Evolutionary conservation across 2,329 filamentous ascomycete genomes (phyloP).

Genomic region (Tolypocladium ovalisporum): DNA sequence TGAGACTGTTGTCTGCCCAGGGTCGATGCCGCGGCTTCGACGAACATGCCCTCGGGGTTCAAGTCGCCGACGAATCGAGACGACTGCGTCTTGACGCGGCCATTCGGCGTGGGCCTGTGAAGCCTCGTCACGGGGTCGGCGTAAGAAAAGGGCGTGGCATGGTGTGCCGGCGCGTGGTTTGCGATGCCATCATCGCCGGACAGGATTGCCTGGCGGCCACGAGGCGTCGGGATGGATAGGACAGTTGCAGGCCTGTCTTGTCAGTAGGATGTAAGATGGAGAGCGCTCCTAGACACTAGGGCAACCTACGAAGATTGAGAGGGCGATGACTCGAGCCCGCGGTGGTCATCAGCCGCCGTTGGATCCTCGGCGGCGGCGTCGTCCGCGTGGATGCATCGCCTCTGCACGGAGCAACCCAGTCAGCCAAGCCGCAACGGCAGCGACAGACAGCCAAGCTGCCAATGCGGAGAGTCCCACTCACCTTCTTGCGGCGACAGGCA

Average conservation of each 20-base stretch:
- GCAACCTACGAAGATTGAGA: slow-evolving; percentile 18
- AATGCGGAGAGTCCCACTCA: slow-evolving; percentile 10
- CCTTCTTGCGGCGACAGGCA: slow-evolving; percentile 44
- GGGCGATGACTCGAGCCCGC: slow-evolving; percentile 13
- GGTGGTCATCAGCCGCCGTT: slow-evolving; percentile 15
- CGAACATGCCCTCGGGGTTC: slow-evolving; percentile 49
- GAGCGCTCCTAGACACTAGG: not conserved
- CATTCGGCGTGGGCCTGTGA: not conserved
- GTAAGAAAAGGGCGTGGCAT: not conserved
- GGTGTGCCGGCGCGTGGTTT: not conserved
- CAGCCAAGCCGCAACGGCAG: not conserved
- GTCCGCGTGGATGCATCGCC: slow-evolving; percentile 32
- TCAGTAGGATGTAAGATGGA: not conserved
- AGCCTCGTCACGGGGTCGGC: not conserved
- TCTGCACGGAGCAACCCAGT: slow-evolving; percentile 13
- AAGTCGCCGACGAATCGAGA: slow-evolving; percentile 47
- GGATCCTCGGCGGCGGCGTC: slow-evolving; percentile 18
- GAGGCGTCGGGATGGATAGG: not conserved
- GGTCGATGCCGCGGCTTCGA: slow-evolving; percentile 36
- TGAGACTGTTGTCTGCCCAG: slow-evolving; percentile 25
- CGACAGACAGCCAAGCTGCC: slow-evolving; percentile 2
- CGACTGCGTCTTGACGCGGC: slow-evolving; percentile 10
- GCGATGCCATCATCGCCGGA: not conserved
- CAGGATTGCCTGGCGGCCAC: not conserved
- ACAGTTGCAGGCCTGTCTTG: not conserved